Base-by-base conservation (phyloP, 1,284 basidiomycete genomes). In the Sanghuangporus baumii region DNA sequence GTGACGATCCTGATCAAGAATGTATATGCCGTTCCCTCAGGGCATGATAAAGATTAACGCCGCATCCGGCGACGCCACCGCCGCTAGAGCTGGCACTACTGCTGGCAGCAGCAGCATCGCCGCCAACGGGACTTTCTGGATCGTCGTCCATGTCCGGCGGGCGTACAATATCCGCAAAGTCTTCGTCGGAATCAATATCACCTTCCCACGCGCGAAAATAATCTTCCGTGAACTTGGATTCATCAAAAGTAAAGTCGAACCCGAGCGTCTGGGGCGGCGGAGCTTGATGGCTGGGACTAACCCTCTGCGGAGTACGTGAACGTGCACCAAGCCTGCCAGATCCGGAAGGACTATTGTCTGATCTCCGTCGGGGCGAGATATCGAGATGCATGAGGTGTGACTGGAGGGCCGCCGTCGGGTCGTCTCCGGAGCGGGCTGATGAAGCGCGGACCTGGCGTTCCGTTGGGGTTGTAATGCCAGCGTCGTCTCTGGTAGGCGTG, bases 151-250 rank as follows among this genome's bases (percentile, higher is more conserved):
- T 6, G 20, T 65, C 63, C 11, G 63, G 63, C 4, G 63, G 56
- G 7, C 57, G 59, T 16, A 65, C 52, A 20, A 62, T 41, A 54
- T 65, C 64, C 20, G 59, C 52, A 38, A 65, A 59, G 54, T 65
- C 64, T 40, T 62, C 60, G 41, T 65, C 64, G 26, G 57, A 55
- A 41, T 65, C 61, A 48, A 65, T 65, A 36, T 65, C 64, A 31
- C 64, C 64, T n/a, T 65, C 64, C 64, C 64, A 65, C 41, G 60
- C 43, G 7, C 34, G 56, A 47, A 65, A 65, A 50, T 59, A 65
- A n/a, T 58, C 57, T 26, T 65, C 64, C 41, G 64, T 62, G 40
- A 62, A 65, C 47, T 61, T 60, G 18, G 60, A 59, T 34, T 65
- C 64, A 51, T 65, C 61, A 56, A 65, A 65, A 40, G 52, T 57